phyloP scores from a whole-genome alignment of 2,329 filamentous ascomycete species.

The Fusarium sp. region DNA sequence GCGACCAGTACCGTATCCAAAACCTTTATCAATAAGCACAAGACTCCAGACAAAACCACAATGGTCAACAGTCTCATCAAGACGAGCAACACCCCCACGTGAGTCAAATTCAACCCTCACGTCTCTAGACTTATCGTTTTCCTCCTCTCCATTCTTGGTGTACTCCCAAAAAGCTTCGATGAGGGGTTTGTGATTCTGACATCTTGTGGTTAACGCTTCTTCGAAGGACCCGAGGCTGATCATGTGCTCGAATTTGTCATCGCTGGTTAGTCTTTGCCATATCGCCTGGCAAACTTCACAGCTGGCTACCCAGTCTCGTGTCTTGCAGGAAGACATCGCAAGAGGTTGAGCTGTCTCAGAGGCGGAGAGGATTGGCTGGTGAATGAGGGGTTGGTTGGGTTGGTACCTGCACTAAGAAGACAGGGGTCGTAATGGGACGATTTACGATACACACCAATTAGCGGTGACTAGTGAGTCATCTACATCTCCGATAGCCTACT shows the following conservation, averaged over 20 bases:
- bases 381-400: neutral
- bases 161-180: neutral
- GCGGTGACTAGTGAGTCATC: neutral
- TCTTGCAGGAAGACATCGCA: neutral
- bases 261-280: neutral
- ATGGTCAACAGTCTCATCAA: neutral
- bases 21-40: neutral
- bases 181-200: neutral
- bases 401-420: neutral
- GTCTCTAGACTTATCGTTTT: neutral
- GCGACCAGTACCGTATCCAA: neutral
- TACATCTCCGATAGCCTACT: neutral
- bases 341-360: neutral
- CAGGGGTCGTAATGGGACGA: neutral
- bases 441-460: neutral
- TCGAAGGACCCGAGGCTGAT: neutral
- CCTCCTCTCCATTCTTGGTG: neutral
- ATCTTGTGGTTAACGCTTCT: neutral
- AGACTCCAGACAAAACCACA: fast-evolving
- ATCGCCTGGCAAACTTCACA: neutral
- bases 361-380: neutral
- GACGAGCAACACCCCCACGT: fast-evolving
- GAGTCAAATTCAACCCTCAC: neutral
- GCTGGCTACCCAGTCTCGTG: neutral
- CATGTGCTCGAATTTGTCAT: neutral